Evolutionary conservation across 169 alveolate species (phyloP), one percentile per base, ranked within the genome.

Genomic region (Eimeria mitis): DNA sequence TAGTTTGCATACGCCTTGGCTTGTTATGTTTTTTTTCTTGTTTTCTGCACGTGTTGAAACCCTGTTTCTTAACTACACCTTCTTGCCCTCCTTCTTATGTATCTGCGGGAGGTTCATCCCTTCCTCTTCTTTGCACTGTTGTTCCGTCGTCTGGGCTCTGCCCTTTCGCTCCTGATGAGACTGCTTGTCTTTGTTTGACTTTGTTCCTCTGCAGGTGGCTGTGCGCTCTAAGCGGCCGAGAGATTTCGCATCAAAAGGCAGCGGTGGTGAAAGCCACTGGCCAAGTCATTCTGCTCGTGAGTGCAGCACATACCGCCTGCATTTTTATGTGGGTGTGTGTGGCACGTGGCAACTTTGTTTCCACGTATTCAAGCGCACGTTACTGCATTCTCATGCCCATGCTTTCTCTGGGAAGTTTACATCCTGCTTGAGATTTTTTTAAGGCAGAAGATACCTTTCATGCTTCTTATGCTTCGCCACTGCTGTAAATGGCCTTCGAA

Each of bases 231-330:
- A 75, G 90, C 56, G 78, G 89, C 65, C 65, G 95, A 5, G 91
- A 81, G 44, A 91, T 91, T 52, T 75, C 95, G 70, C 88, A 76
- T 37, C 95, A 91, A 54, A 91, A 91, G 63, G 95, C 95, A 44
- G 95, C 95, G 44, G 95, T 83, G 14, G 91, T 91, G 52, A 91
- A 73, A 8, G 25, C 71, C 34, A 78, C 95, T 28, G 95, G 95
- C 28, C 90, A 91, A 44, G 73, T 91, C 59, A 63, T 91, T 68
- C 91, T 91, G 23, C 56, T 61, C 52, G 95, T 91, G 44, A 42
- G 92, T 31, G 7, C 73, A 37, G 90, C 81, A 31, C 42, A 14
- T 31, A 28, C 28, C 63, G 56, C 89, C 54, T 49, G 87, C 68
- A 7, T 52, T 31, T 37, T 47, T 14, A 34, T 71, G 52, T 31